A percentile compares a stretch with the other conserved stretches of the same genome.
Conservation (phyloP, 129 eudicot genomes). For the Escallonia herrerae region DNA sequence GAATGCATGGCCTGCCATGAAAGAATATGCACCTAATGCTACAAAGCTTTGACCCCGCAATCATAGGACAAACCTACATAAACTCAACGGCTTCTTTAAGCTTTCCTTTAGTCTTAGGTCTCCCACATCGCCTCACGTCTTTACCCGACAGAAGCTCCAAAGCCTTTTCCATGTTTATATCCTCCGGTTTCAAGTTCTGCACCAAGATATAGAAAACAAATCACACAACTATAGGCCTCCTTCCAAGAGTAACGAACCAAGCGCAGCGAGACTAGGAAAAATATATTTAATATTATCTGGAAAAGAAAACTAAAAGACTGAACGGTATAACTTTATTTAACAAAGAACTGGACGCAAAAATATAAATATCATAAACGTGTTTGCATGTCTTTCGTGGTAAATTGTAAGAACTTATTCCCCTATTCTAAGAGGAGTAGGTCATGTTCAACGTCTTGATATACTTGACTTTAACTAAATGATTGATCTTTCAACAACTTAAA, state of each 20-base stretch:
- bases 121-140: slow-evolving; percentile 61
- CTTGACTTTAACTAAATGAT: too few species aligned
- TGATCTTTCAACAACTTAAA: too few species aligned
- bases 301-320: not conserved
- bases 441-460: too few species aligned
- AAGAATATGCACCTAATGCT: too few species aligned
- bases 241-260: not conserved
- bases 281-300: not conserved
- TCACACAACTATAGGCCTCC: not conserved
- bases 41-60: too few species aligned
- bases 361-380: not conserved
- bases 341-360: not conserved
- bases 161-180: slow-evolving; percentile 66
- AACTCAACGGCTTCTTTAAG: slow-evolving; percentile 15
- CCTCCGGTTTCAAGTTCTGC: slow-evolving; percentile 56
- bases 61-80: too few species aligned
- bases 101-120: slow-evolving; percentile 56
- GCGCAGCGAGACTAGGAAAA: not conserved
- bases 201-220: not conserved
- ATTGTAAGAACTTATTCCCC: not conserved
- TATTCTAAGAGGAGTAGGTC: not conserved
- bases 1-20: too few species aligned
- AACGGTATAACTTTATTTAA: not conserved
- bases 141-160: slow-evolving; percentile 54
- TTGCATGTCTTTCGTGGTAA: not conserved